Base-by-base conservation (phyloP, 1,284 basidiomycete species). In the Somion occarium region DNA sequence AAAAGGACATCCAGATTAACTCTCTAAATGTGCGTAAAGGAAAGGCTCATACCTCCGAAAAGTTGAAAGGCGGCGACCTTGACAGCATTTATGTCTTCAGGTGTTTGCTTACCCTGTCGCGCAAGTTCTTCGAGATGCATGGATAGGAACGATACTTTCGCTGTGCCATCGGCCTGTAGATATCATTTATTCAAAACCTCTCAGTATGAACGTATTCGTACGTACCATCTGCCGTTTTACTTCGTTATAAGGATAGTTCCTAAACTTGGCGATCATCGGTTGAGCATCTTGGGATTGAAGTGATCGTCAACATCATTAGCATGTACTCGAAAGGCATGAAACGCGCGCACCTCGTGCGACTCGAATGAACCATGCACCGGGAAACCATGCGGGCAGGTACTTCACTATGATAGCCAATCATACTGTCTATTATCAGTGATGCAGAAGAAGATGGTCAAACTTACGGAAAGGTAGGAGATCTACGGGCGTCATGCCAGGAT, bases 361-460 rank as follows among this genome's bases (percentile, higher is more conserved):
- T 9, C 11, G 19, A 20, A 43, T 43, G 52, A 67, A 65, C 2
- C 45, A 51, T 1, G 64, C 63, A 15, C 64, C 62, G 0, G 64
- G 64, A 43, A 64, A 58, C 64, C 64, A 66, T n/a, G 56, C 51
- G 1, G 64, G 64, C 5, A 65, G 25, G 26, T 61, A 45, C 45
- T 50, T 50, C 23, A 53, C 52, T 53, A 37, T 15, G 22, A 13
- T 5, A 18, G 38, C n/a, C 38, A 5, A 44, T 11, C 23, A 19
- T 4, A 19, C 15, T 15, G 4, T 23, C n/a, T 23, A 5, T 26
- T 13, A 37, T 24, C 12, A 43, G 23, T 18, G 44, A 24, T 19
- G 34, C n/a, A n/a, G 34, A 5, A 7, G 48, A 5, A 20, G 9
- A 9, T n/a, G n/a, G 11, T 24, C 3, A 18, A 12, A 53, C 61